These are phyloP conservation scores for Pichia kluyveri DNA, from an alignment of 805 yeast genomes.

Conservation along the genomic window DNA sequence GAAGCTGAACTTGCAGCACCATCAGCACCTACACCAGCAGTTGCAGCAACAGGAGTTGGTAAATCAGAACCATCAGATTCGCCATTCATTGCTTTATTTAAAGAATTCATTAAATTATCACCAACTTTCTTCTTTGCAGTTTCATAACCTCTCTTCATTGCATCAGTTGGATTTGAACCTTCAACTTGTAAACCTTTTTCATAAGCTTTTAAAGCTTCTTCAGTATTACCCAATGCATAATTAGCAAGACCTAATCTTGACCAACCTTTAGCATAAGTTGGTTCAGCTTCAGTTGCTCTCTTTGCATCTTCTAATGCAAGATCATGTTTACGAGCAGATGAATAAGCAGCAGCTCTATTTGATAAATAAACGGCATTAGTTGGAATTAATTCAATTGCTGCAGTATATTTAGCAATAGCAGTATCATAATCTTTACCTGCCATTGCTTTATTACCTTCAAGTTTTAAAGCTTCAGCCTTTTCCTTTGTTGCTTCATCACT, in stretches of 20 bases:
- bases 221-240: conserved; percentile 88
- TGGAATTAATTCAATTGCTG: conserved; percentile 64
- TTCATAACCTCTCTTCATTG: conserved; percentile 89
- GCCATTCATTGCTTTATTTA: conserved; percentile 18
- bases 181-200: conserved; percentile 79
- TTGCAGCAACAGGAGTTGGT: conserved; percentile 17
- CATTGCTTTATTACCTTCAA: conserved; percentile 86
- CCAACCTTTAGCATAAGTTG: conserved; percentile 84
- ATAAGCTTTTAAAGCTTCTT: conserved; percentile 86
- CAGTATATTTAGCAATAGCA: conserved; percentile 73
- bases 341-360: conserved; percentile 94
- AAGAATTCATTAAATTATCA: conserved; percentile 49
- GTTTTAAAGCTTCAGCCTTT: conserved; percentile 76
- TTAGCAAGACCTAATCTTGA: conserved; percentile 91
- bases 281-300: conserved; percentile 67
- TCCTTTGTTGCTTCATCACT: conserved; percentile 44
- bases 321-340: conserved; percentile 65
- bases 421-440: conserved; percentile 58
- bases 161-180: conserved; percentile 76
- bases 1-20: conserved; percentile 17
- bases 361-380: conserved; percentile 78
- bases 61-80: conserved; percentile 17
- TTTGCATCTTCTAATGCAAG: conserved; percentile 80
- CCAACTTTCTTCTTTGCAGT: conserved; percentile 85
- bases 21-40: conserved; percentile 19